phyloP scores from a whole-genome alignment of 805 yeast species.

The Ogataea degrootiae region DNA sequence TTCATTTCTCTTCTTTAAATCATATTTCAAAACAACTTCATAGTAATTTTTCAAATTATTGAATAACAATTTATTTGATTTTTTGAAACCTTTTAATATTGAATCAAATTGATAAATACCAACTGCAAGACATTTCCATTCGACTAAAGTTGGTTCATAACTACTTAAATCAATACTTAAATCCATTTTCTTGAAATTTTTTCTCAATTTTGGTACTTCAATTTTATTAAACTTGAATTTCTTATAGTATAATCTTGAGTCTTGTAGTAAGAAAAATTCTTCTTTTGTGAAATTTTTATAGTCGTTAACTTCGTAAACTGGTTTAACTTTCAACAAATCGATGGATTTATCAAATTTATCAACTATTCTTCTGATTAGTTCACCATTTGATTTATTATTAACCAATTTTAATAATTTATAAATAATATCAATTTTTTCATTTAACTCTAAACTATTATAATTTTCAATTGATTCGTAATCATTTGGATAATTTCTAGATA shows the following conservation, averaged over 20 bases:
- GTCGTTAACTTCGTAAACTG: slow-evolving; percentile 16
- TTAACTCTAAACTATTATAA: slow-evolving; percentile 30
- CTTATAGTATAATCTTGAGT: slow-evolving; percentile 46
- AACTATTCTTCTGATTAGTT: slow-evolving; percentile 44
- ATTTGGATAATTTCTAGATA: not conserved
- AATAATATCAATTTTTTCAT: slow-evolving; percentile 47
- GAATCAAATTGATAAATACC: slow-evolving; percentile 41
- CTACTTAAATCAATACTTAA: slow-evolving; percentile 16
- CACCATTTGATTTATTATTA: slow-evolving; percentile 38
- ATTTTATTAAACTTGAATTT: slow-evolving; percentile 28
- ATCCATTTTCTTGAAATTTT: slow-evolving; percentile 24
- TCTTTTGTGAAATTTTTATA: slow-evolving; percentile 7
- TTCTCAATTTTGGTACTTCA: slow-evolving; percentile 32
- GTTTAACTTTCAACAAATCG: slow-evolving; percentile 19
- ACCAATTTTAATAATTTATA: slow-evolving; percentile 35
- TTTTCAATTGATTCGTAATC: slow-evolving; percentile 7
- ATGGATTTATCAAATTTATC: slow-evolving; percentile 29
- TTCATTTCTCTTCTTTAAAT: slow-evolving; percentile 49
- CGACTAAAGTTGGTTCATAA: slow-evolving; percentile 31
- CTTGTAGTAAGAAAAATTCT: slow-evolving; percentile 41
- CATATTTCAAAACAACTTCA: slow-evolving; percentile 37
- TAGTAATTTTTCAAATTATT: slow-evolving; percentile 27
- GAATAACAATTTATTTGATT: slow-evolving; percentile 24
- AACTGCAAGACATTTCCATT: slow-evolving; percentile 38
- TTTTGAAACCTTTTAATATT: slow-evolving; percentile 27